Conservation (phyloP, 805 yeast species). For the Saccharomycopsis fodiens region DNA sequence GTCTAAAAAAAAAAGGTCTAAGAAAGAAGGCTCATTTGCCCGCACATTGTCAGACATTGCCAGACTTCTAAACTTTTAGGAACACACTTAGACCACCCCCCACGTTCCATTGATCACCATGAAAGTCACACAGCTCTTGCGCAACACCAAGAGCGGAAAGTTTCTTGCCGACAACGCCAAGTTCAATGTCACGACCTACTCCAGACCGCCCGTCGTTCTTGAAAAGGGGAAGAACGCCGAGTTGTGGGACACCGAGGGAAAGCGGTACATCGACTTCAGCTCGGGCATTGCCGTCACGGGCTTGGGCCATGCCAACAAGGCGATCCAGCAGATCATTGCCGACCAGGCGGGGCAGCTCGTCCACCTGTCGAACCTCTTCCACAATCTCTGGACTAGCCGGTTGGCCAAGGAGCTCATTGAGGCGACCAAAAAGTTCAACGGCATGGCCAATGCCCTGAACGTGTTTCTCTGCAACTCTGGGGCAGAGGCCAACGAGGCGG, state of each 20-base stretch:
- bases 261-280: slow-evolving; percentile 79
- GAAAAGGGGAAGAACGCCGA: slow-evolving; percentile 77
- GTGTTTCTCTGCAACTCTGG: slow-evolving; percentile 72
- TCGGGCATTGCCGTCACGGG: slow-evolving; percentile 98
- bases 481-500: slow-evolving; percentile 76
- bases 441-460: slow-evolving; percentile 70
- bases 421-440: slow-evolving; percentile 63
- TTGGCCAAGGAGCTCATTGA: slow-evolving; percentile 65
- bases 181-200: slow-evolving; percentile 68
- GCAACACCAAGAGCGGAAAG: too few relatives aligned
- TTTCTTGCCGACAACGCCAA: slow-evolving; percentile 41
- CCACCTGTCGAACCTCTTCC: slow-evolving; percentile 81
- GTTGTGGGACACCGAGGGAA: slow-evolving; percentile 72
- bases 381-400: slow-evolving; percentile 77
- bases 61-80: too few relatives aligned
- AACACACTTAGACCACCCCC: too few relatives aligned
- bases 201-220: slow-evolving; percentile 70
- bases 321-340: slow-evolving; percentile 58
- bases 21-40: too few relatives aligned
- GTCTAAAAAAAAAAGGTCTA: too few relatives aligned
- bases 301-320: slow-evolving; percentile 78
- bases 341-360: slow-evolving; percentile 69
- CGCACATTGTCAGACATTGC: too few relatives aligned
- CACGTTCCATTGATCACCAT: too few relatives aligned
- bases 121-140: too few relatives aligned